Base-by-base conservation (phyloP, 805 yeast species). In the Nakazawaea wickerhamii region DNA sequence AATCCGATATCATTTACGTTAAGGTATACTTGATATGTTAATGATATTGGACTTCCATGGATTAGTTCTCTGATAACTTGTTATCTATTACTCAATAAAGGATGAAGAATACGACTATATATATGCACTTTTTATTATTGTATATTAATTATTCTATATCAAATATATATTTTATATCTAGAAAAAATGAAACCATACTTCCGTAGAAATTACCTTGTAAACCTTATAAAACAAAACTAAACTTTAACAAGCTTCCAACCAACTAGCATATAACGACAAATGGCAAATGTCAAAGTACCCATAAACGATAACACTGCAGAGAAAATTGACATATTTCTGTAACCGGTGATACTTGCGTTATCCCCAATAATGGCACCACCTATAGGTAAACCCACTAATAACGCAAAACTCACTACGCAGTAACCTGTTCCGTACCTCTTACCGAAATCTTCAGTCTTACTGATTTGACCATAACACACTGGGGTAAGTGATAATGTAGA, bases 381-480 rank as follows among this genome's bases (percentile, higher is more conserved):
- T 17, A 71, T 60, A 2, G 81, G 80, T 18, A 77, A 63, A 19
- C 70, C 63, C 13, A 72, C 65, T 22, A 77, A 59, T 25, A 68
- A 63, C 13, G 71, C 64, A 43, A 77, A 62, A 25, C 59, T 49
- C 30, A 70, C 65, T 40, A 65, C 63, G 43, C 71, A 77, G 55
- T 81, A 82, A 45, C 80, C 73, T 4, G 88, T 73, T 0, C 91
- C 90, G 52, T 79, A 84, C 22, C 83, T 60, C 50, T 75, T 78
- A 13, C 91, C 91, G 52, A 83, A 81, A 44, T 80, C 76, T 45
- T 70, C 66, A 0, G 81, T 79, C 13, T 70, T 71, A n/a, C 81
- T 74, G 22, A 84, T 76, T 36, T 75, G 73, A 0, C 84, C 75
- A n/a, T 81, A 70, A 47, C 90, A 82, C 4, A 77, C 79, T 0